Conservation (phyloP, 106 monocot genomes). For the Phalaenopsis equestris region DNA sequence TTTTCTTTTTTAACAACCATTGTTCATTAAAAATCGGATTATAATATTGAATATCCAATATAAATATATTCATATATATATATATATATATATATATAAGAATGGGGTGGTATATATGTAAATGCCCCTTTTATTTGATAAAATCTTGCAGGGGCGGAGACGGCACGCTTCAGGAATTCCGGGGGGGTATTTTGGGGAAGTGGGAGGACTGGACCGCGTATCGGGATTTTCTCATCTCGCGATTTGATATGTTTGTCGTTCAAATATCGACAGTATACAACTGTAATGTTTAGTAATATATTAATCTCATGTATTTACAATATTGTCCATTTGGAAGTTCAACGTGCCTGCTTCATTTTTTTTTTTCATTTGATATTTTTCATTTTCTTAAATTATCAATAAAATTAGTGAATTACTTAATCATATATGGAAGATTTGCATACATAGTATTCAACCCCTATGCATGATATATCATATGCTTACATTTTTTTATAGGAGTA, state of each 20-base stretch:
- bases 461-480: no score
- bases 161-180: constrained; percentile 5
- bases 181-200: constrained; percentile 4
- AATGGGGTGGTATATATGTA: no score
- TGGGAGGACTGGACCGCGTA: not conserved
- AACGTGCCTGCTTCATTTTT: not conserved
- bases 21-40: no score
- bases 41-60: no score
- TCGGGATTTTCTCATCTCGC: constrained; percentile 5
- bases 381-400: no score
- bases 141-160: not conserved
- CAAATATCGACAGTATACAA: not conserved
- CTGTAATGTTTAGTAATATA: not conserved
- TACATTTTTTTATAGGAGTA: no score
- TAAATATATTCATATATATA: not conserved
- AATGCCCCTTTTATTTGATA: not conserved
- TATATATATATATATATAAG: no score
- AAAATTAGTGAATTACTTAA: no score
- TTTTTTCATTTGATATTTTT: no score
- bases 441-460: no score
- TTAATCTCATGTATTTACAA: not conserved
- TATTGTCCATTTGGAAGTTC: not conserved
- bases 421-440: no score
- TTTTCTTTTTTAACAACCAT: not conserved
- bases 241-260: not conserved